Evolutionary conservation across 2,329 filamentous ascomycete genomes (phyloP), one percentile per base, ranked within the genome.

Genomic region (Claviceps sp.): DNA sequence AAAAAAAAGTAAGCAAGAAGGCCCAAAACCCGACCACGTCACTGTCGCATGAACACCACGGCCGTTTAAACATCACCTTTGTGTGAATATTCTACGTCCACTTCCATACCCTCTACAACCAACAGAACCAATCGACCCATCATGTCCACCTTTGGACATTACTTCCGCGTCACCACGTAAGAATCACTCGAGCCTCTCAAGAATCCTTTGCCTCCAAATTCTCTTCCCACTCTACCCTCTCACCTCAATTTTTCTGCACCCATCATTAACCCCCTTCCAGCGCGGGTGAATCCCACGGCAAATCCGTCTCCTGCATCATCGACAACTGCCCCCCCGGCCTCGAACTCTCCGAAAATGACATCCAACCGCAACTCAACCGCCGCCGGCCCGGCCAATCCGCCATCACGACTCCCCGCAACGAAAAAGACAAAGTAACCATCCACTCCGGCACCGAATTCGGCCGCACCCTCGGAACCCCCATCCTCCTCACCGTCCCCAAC

Each of bases 281-380:
- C 62, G 73, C 71, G 58, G 73, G 74, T 64, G 73, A 76, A 64
- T 94, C 87, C 53, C 91, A 96, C 73, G 94, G 91, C 74, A 85
- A 84, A 63, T 91, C 86, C 37, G 89, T 97, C 62, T 90, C 89
- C 64, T 94, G 88, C 73, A 96, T 97, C 63, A 84, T 97, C 70
- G 91, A 97, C 67, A 89, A 89, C 61, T 87, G 82, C 64, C 93
- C 91, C 39, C 90, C 93, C 14, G 87, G 88, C 62, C 84, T 97
- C 76, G 74, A 83, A 62, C 81, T 97, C 67, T 85, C 81, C 56
- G 90, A 95, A 70, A 76, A 74, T 51, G 88, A 94, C 64, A 94
- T 97, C 65, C 91, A 98, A 71, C 89, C 89, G 48, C 89, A 96
- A 72, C 87, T 97, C 80, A 94, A 85, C 43, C 84, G 91, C 58